Evolutionary conservation across 768 basidiomycete species (phyloP).

Genomic region (Paxillus rubicundulus): DNA sequence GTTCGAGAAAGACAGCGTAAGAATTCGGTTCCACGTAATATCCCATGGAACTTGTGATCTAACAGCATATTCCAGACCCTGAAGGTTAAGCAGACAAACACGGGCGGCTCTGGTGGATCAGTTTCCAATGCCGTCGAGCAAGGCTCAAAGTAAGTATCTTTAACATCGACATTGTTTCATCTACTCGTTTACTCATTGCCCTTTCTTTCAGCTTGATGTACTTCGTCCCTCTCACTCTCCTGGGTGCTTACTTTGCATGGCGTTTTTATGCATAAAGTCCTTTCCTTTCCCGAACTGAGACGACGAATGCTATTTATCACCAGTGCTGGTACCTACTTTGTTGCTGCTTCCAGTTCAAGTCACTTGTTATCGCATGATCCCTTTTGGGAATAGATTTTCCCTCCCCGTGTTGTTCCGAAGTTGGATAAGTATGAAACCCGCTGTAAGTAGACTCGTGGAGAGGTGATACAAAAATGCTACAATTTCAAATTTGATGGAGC

Average conservation of each 20-base stretch:
- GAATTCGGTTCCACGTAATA: conserved; percentile 21
- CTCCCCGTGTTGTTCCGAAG: background rate
- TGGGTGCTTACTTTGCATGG: conserved; percentile 89
- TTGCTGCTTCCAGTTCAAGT: background rate
- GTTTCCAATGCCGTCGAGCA: conserved; percentile 52
- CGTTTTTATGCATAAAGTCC: conserved; percentile 54
- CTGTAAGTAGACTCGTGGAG: background rate
- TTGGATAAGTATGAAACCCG: background rate
- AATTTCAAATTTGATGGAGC: background rate
- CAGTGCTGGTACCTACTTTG: conserved; percentile 2
- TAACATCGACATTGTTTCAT: background rate
- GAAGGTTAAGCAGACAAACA: conserved; percentile 54
- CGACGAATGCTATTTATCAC: conserved; percentile 1
- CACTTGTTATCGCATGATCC: conserved; percentile 1
- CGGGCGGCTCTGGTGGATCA: conserved; percentile 39
- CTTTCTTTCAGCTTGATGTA: conserved; percentile 61
- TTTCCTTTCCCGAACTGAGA: background rate
- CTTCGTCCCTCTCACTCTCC: conserved; percentile 73
- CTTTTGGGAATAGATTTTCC: conserved; percentile 15
- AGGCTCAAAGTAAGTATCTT: conserved; percentile 59
- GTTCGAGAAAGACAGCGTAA: conserved; percentile 69
- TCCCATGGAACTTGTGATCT: conserved; percentile 1
- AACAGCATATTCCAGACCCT: conserved; percentile 37
- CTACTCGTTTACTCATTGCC: conserved; percentile 10
- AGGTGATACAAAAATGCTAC: background rate